phyloP scores from a whole-genome alignment of 2,329 filamentous ascomycete genomes.

The Clarireedia monteithiana region DNA sequence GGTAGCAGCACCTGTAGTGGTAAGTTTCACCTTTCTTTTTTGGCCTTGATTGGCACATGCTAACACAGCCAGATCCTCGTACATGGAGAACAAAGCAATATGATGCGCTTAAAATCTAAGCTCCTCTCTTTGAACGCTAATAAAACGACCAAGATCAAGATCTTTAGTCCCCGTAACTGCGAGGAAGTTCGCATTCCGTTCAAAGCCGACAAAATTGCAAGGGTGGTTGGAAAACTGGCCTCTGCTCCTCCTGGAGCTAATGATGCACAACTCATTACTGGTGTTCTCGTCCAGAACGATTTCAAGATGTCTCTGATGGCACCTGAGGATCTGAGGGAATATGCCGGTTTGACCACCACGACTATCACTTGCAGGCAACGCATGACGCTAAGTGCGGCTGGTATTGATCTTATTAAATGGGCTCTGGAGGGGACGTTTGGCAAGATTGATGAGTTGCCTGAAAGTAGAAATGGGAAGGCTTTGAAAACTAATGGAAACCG shows the following conservation, averaged over 20 bases:
- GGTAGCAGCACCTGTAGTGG: constrained; percentile 83
- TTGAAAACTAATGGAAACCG: constrained; percentile 17
- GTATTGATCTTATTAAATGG: constrained; percentile 88
- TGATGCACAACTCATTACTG: constrained; percentile 60
- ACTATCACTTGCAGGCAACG: constrained; percentile 90
- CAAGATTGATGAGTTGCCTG: constrained; percentile 59
- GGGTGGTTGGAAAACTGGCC: constrained; percentile 90
- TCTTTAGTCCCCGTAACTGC: constrained; percentile 90
- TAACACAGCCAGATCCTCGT: constrained; percentile 67
- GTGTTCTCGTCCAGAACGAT: constrained; percentile 93
- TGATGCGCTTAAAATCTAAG: constrained; percentile 94
- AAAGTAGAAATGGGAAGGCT: constrained; percentile 34
- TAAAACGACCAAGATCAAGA: constrained; percentile 72
- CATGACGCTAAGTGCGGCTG: constrained; percentile 78
- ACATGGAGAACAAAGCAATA: constrained; percentile 94
- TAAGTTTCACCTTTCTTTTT: constrained; percentile 42
- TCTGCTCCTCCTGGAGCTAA: constrained; percentile 53
- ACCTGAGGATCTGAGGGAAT: constrained; percentile 90
- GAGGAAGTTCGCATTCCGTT: constrained; percentile 94
- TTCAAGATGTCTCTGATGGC: constrained; percentile 98
- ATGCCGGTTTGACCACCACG: constrained; percentile 92
- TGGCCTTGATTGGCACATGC: constrained; percentile 3
- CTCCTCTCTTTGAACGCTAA: constrained; percentile 84
- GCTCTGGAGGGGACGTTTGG: constrained; percentile 92
- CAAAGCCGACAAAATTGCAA: constrained; percentile 88